Evolutionary conservation across 1,139 yeast species (phyloP).

Genomic region (Petasospora fabianii): DNA sequence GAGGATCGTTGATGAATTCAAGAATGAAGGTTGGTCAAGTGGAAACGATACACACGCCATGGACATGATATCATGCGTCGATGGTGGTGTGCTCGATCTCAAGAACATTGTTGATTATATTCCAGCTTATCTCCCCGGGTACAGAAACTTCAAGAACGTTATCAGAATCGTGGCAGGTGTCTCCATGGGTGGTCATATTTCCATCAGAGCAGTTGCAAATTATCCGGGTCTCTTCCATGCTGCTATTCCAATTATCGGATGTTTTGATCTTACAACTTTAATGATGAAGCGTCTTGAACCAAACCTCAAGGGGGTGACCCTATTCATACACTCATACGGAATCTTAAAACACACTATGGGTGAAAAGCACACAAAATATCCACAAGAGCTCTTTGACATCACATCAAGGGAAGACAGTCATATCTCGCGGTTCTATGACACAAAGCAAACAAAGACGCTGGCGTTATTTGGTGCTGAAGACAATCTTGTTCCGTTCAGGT

Average conservation of each 20-base stretch:
- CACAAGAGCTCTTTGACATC: constrained; percentile 12
- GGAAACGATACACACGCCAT: constrained; percentile 50
- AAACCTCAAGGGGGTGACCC: neutral
- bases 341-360: constrained; percentile 1
- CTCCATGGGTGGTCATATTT: constrained; percentile 60
- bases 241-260: constrained; percentile 47
- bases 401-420: constrained; percentile 15
- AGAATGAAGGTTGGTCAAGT: constrained; percentile 42
- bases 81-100: constrained; percentile 49
- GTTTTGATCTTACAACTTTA: constrained; percentile 42
- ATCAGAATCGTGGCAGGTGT: constrained; percentile 47
- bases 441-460: constrained; percentile 11
- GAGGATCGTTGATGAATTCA: constrained; percentile 35
- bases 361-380: constrained; percentile 2
- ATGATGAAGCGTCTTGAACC: constrained; percentile 38
- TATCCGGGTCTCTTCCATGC: constrained; percentile 39
- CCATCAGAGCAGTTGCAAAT: constrained; percentile 43
- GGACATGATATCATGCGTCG: constrained; percentile 51
- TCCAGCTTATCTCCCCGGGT: constrained; percentile 41
- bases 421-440: constrained; percentile 11
- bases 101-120: constrained; percentile 45
- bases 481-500: constrained; percentile 11
- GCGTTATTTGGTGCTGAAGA: constrained; percentile 22
- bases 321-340: constrained; percentile 8
- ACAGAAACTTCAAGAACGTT: constrained; percentile 28